Evolutionary conservation across 352 stramenopile genomes (phyloP).

Genomic region (Phytophthora macrochlamydospora): DNA sequence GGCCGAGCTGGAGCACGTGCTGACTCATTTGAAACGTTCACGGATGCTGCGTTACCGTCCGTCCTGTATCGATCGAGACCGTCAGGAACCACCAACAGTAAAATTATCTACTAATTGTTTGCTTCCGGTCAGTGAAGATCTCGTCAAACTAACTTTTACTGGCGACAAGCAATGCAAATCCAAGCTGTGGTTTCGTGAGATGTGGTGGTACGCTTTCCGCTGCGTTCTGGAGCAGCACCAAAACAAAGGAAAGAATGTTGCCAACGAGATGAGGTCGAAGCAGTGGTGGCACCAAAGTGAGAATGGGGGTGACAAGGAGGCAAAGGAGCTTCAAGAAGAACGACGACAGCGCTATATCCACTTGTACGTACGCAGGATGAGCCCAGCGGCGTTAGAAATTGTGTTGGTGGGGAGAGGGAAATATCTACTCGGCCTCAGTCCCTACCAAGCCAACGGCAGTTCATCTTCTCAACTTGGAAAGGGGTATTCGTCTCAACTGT

Average conservation of each 20-base stretch:
- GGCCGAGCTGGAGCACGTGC: conserved; percentile 47
- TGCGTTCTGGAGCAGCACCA: conserved; percentile 47
- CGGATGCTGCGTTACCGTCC: conserved; percentile 48
- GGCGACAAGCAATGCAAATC: conserved; percentile 43
- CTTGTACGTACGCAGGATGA: conserved; percentile 65
- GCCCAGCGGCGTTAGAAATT: conserved; percentile 42
- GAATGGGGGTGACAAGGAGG: conserved; percentile 11
- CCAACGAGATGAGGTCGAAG: conserved; percentile 4
- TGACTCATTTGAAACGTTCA: conserved; percentile 39
- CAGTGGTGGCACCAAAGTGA: conserved; percentile 24
- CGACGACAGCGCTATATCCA: conserved; percentile 54
- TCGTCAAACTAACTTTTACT: conserved; percentile 15
- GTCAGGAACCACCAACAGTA: conserved; percentile 39
- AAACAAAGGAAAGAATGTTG: conserved; percentile 2
- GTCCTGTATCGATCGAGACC: conserved; percentile 56
- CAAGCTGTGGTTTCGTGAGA: conserved; percentile 55
- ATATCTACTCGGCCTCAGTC: conserved; percentile 18
- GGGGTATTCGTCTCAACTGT: conserved; percentile 9
- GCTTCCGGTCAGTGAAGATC: conserved; percentile 41
- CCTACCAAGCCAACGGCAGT: conserved; percentile 7
- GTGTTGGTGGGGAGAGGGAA: conserved; percentile 44
- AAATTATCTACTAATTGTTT: conserved; percentile 31
- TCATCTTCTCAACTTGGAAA: conserved; percentile 4
- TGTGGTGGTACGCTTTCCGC: conserved; percentile 71
- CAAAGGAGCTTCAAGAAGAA: conserved; percentile 27